phyloP scores from a whole-genome alignment of 1,139 yeast genomes.

The Nakaseomyces kungkrabaensis region DNA sequence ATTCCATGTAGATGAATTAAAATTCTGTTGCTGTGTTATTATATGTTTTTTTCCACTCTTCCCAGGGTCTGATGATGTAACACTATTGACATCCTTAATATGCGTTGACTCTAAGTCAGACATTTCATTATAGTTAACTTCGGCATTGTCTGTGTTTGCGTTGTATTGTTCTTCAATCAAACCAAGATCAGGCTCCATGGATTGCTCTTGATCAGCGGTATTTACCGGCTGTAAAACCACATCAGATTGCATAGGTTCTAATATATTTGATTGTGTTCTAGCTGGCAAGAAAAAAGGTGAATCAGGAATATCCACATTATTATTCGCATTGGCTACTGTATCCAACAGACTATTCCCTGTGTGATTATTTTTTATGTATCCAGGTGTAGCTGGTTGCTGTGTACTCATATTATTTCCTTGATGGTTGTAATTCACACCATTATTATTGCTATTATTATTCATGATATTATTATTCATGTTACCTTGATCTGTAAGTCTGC shows the following conservation, averaged over 20 bases:
- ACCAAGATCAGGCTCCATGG: constrained; percentile 1
- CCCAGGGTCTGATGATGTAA: background rate
- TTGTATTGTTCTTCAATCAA: constrained; percentile 1
- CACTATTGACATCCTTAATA: background rate
- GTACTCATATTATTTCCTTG: background rate
- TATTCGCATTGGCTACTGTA: background rate
- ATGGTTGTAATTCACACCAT: background rate
- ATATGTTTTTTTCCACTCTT: background rate
- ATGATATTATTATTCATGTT: background rate
- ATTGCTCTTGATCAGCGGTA: background rate
- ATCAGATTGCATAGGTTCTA: constrained; percentile 1
- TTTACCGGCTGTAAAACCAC: background rate
- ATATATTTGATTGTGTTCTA: constrained; percentile 1
- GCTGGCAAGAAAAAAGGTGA: background rate
- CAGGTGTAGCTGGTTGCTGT: background rate
- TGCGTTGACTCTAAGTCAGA: background rate
- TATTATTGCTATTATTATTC: background rate
- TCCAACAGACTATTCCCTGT: constrained; percentile 1
- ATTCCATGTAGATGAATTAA: background rate
- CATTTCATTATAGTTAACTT: background rate
- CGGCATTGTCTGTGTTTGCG: background rate
- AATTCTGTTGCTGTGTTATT: background rate
- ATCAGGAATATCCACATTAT: background rate
- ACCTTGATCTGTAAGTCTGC: background rate
- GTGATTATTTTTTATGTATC: background rate